Conservation (phyloP, 805 yeast species). For the Wickerhamiella slavikovae region DNA sequence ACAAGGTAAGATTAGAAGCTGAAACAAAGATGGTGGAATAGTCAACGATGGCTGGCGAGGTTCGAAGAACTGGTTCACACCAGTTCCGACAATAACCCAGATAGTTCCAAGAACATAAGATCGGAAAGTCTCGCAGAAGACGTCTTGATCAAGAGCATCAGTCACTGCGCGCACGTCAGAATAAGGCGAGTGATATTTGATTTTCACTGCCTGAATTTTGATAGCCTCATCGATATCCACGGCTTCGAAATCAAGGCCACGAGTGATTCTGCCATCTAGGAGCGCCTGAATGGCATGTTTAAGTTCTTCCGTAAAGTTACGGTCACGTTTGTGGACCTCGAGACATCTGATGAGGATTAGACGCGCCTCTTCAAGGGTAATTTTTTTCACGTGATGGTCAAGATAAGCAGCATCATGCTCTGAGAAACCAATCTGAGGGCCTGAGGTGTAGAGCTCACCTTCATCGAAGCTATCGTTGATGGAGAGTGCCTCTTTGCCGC, state of each 20-base stretch:
- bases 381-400: not conserved
- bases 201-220: constrained; percentile 24
- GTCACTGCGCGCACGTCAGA: constrained; percentile 40
- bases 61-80: constrained; percentile 34
- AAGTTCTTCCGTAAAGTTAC: constrained; percentile 2
- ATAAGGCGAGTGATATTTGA: constrained; percentile 27
- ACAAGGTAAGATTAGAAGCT: constrained; percentile 38
- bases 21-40: constrained; percentile 30
- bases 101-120: constrained; percentile 28
- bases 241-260: not conserved
- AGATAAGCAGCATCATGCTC: constrained; percentile 1
- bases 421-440: not conserved
- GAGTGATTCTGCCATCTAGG: not conserved
- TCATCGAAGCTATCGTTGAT: no score
- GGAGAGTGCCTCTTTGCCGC: no score
- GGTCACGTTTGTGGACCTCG: constrained; percentile 1
- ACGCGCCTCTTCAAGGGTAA: constrained; percentile 1
- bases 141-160: constrained; percentile 29
- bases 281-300: not conserved
- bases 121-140: constrained; percentile 28
- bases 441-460: no score
- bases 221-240: constrained; percentile 5
- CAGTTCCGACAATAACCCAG: constrained; percentile 33
- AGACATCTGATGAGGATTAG: constrained; percentile 1
- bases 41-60: constrained; percentile 32